phyloP scores from a whole-genome alignment of 345 rosid genomes.

The Pistacia atlantica region DNA sequence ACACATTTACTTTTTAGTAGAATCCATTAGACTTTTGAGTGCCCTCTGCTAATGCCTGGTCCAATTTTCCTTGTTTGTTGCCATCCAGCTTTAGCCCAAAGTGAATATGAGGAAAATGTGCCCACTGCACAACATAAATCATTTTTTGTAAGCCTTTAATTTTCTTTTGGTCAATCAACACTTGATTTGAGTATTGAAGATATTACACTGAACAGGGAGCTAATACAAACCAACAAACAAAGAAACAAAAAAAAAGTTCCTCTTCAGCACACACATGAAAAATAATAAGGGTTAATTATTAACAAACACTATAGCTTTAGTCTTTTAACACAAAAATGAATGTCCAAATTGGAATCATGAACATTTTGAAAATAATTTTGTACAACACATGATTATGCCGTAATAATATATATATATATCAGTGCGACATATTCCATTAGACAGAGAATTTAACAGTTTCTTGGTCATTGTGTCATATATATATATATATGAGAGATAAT shows the following conservation, averaged over 20 bases:
- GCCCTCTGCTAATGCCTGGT: conserved; percentile 56
- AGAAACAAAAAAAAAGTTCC: background rate
- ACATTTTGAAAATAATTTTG: too few relatives aligned
- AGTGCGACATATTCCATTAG: too few relatives aligned
- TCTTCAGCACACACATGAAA: too few relatives aligned
- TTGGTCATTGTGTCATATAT: too few relatives aligned
- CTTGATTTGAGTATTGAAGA: background rate
- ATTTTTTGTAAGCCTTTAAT: background rate
- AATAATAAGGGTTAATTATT: too few relatives aligned
- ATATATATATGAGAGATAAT: too few relatives aligned
- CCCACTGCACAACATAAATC: conserved; percentile 61
- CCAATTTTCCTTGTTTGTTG: conserved; percentile 64
- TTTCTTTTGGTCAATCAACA: background rate
- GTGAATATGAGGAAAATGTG: conserved; percentile 96
- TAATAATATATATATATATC: too few relatives aligned
- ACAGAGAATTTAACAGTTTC: too few relatives aligned
- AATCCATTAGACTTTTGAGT: conserved; percentile 66
- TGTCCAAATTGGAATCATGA: too few relatives aligned
- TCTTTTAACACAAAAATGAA: too few relatives aligned
- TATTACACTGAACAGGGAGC: background rate
- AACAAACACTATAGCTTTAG: background rate
- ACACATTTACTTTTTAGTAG: conserved; percentile 37
- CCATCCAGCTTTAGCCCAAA: conserved; percentile 87
- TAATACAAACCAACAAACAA: background rate
- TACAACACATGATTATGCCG: too few relatives aligned